These are phyloP conservation scores for Xerocomellus chrysenteron DNA, from an alignment of 768 basidiomycete genomes.

Conservation along the genomic window DNA sequence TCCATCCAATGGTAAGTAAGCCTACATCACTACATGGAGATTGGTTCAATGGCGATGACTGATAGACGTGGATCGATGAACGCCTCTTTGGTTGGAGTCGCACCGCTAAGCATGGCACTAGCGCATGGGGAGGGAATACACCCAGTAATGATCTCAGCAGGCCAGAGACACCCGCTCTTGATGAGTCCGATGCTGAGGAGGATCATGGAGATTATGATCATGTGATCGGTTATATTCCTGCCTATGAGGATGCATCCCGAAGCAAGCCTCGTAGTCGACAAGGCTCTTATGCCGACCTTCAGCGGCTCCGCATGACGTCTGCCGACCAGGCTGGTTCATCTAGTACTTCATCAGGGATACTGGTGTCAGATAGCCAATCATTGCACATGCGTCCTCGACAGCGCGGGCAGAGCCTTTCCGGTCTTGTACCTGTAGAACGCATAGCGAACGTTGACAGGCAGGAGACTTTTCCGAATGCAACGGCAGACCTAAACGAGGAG, in stretches of 20 bases:
- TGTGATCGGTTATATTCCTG: slow-evolving; percentile 65
- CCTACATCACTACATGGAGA: slow-evolving; percentile 4
- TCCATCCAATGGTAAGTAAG: slow-evolving; percentile 76
- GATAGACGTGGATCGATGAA: slow-evolving; percentile 85
- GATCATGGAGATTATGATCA: slow-evolving; percentile 91
- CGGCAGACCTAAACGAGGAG: slow-evolving; percentile 67
- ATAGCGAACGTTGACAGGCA: slow-evolving; percentile 57
- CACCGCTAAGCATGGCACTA: slow-evolving; percentile 75
- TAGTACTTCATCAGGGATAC: slow-evolving; percentile 16
- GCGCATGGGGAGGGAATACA: slow-evolving; percentile 73
- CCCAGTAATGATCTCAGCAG: slow-evolving; percentile 60
- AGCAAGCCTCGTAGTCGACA: slow-evolving; percentile 59
- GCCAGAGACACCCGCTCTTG: slow-evolving; percentile 71
- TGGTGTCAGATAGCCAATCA: slow-evolving; percentile 36
- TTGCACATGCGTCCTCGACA: slow-evolving; percentile 51
- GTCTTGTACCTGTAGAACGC: slow-evolving; percentile 59
- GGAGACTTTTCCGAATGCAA: slow-evolving; percentile 63
- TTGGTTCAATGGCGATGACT: background rate
- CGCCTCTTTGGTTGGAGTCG: slow-evolving; percentile 90
- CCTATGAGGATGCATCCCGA: slow-evolving; percentile 44
- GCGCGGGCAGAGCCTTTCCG: slow-evolving; percentile 63
- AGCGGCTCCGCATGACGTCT: slow-evolving; percentile 52
- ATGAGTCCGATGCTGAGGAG: slow-evolving; percentile 75
- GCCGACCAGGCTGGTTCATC: slow-evolving; percentile 12
- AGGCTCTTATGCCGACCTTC: slow-evolving; percentile 80